Conservation (phyloP, 2,329 filamentous ascomycete genomes). For the Trichoderma simmonsii region DNA sequence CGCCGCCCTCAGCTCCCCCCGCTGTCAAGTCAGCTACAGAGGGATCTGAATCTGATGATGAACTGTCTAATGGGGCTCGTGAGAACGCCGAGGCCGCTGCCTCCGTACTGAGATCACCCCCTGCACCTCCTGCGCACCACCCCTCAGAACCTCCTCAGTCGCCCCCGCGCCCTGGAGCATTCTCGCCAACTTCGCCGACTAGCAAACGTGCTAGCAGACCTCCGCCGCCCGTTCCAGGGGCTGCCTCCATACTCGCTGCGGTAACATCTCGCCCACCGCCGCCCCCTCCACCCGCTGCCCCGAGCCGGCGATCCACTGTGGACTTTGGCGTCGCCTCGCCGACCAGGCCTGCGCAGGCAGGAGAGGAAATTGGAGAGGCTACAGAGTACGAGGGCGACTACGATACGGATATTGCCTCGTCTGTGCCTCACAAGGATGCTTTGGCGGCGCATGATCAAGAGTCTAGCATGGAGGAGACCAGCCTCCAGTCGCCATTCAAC, state of each 20-base stretch:
- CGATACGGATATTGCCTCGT: conserved; percentile 94
- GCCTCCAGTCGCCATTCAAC: conserved; percentile 56
- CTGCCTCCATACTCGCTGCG: conserved; percentile 45
- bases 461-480: conserved; percentile 69
- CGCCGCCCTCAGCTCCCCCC: conserved; percentile 50
- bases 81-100: conserved; percentile 34
- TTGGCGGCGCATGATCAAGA: conserved; percentile 78
- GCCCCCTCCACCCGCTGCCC: conserved; percentile 58
- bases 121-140: conserved; percentile 33
- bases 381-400: conserved; percentile 98
- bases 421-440: conserved; percentile 89
- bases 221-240: conserved; percentile 60
- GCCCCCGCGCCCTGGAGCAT: conserved; percentile 37
- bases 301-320: conserved; percentile 58
- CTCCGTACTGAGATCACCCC: conserved; percentile 35
- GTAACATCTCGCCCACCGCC: conserved; percentile 61
- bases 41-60: conserved; percentile 86
- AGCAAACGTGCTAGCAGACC: conserved; percentile 56
- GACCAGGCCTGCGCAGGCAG: conserved; percentile 41
- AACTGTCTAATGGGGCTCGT: conserved; percentile 60
- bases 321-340: conserved; percentile 49
- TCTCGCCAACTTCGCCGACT: conserved; percentile 46
- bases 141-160: conserved; percentile 27
- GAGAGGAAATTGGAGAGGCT: conserved; percentile 69
- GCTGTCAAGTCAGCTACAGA: conserved; percentile 63